phyloP scores from a whole-genome alignment of 2,329 filamentous ascomycete genomes.

The Rachicladosporium sp. region DNA sequence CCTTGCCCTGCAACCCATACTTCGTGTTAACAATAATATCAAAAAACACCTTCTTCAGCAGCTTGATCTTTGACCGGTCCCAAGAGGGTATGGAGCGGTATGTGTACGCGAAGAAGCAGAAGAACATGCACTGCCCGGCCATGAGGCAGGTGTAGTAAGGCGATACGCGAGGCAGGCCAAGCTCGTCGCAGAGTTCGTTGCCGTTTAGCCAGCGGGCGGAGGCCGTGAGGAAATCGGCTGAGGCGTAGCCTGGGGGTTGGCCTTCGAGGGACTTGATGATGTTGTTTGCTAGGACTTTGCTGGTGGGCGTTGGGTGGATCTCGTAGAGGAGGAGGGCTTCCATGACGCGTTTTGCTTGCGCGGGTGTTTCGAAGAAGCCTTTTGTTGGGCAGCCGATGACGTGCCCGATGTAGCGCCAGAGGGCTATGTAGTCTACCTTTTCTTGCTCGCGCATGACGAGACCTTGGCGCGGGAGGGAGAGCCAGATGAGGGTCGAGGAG shows the following conservation, averaged over 20 bases:
- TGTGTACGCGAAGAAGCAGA: constrained; percentile 43
- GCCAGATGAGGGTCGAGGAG: constrained; percentile 53
- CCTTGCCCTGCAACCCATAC: constrained; percentile 47
- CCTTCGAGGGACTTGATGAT: constrained; percentile 57
- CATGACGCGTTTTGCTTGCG: constrained; percentile 49
- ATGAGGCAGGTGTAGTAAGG: constrained; percentile 49
- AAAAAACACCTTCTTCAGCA: constrained; percentile 43
- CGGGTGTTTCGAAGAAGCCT: constrained; percentile 43
- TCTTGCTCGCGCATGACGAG: constrained; percentile 52
- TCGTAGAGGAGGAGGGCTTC: constrained; percentile 56
- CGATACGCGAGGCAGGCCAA: constrained; percentile 46
- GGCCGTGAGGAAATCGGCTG: constrained; percentile 54
- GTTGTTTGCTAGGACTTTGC: constrained; percentile 57
- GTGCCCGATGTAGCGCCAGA: constrained; percentile 65
- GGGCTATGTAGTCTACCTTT: constrained; percentile 55
- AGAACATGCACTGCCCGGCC: constrained; percentile 54
- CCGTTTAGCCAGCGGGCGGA: constrained; percentile 61
- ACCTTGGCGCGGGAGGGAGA: constrained; percentile 60
- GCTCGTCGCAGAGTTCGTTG: constrained; percentile 44
- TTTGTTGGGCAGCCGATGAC: constrained; percentile 56
- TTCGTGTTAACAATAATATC: constrained; percentile 49
- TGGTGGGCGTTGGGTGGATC: constrained; percentile 51
- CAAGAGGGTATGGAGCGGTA: constrained; percentile 38
- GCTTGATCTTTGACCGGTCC: constrained; percentile 41
- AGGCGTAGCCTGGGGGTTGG: constrained; percentile 53